These are phyloP conservation scores for Solanum pinnatisectum DNA, from an alignment of 257 asterid genomes.

Conservation along the genomic window DNA sequence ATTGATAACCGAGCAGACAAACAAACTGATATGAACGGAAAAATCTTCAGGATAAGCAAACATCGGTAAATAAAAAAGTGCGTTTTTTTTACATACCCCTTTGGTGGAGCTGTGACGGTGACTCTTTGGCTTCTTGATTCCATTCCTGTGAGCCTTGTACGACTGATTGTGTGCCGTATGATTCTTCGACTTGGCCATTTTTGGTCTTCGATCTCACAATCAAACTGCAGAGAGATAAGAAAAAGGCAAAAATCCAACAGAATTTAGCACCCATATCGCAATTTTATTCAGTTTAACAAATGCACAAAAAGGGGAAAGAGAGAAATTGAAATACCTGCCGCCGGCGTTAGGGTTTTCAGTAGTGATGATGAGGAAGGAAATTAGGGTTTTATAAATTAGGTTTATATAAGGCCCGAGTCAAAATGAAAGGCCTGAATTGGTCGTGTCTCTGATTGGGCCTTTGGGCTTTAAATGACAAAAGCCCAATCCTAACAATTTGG, in stretches of 20 bases:
- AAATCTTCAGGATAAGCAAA: neutral
- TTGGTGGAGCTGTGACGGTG: conserved; percentile 77
- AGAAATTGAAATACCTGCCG: neutral
- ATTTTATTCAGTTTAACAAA: neutral
- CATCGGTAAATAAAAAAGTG: neutral
- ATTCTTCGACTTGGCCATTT: conserved; percentile 89
- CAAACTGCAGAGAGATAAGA: neutral
- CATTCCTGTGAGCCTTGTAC: conserved; percentile 76
- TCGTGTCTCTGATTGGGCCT: neutral
- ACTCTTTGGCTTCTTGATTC: conserved; percentile 78
- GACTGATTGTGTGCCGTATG: conserved; percentile 96
- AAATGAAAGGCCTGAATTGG: neutral
- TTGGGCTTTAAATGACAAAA: neutral
- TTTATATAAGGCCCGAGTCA: neutral
- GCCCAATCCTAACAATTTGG: neutral
- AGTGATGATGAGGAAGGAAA: neutral
- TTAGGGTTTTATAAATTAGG: neutral
- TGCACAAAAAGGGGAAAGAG: neutral
- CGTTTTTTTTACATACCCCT: conserved; percentile 37
- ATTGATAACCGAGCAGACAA: neutral
- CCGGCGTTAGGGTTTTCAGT: neutral
- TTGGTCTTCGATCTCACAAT: neutral
- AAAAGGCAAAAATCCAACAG: neutral
- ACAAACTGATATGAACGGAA: neutral
- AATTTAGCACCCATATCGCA: neutral